A percentile compares a stretch with the other conserved stretches of the same genome.
Evolutionary conservation across 169 alveolate species (phyloP).

Genomic region (Plasmodium coatneyi): DNA sequence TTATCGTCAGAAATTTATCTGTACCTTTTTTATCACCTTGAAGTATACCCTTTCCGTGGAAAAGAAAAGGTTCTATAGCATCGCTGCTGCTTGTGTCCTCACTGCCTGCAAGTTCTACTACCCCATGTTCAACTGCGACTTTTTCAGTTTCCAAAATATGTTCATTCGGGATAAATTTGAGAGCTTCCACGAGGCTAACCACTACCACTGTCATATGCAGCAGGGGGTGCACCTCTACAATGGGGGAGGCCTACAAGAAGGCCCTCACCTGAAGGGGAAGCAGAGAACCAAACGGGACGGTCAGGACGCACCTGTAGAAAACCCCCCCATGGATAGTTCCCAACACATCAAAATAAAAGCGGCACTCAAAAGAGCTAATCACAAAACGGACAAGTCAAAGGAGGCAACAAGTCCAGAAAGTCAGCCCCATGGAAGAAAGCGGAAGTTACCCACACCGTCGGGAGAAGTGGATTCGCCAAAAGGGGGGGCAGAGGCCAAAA

Average conservation of each 20-base stretch:
- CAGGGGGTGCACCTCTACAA: slow-evolving; percentile 8
- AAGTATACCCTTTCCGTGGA: not conserved
- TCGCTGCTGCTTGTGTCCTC: slow-evolving; percentile 54
- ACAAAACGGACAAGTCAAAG: not conserved
- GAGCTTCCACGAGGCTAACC: slow-evolving; percentile 25
- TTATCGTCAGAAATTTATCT: slow-evolving; percentile 57
- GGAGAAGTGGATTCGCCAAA: not conserved
- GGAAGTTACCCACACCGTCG: not conserved
- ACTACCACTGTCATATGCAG: slow-evolving; percentile 55
- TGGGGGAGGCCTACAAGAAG: not conserved
- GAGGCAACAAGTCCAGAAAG: not conserved
- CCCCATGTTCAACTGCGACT: slow-evolving; percentile 38
- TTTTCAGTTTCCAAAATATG: slow-evolving; percentile 26
- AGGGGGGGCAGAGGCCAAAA: not conserved
- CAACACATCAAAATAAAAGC: not conserved
- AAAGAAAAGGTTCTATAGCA: slow-evolving; percentile 2
- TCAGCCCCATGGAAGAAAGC: not conserved
- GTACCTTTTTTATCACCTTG: slow-evolving; percentile 16
- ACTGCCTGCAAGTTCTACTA: slow-evolving; percentile 49
- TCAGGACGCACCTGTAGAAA: not conserved
- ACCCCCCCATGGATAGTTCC: not conserved
- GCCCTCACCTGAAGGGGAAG: not conserved
- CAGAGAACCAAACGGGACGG: not conserved
- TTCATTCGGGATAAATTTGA: slow-evolving; percentile 13
- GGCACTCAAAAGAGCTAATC: not conserved